phyloP scores from a whole-genome alignment of 108 stramenopile genomes.

The Aureococcus anophagefferens region DNA sequence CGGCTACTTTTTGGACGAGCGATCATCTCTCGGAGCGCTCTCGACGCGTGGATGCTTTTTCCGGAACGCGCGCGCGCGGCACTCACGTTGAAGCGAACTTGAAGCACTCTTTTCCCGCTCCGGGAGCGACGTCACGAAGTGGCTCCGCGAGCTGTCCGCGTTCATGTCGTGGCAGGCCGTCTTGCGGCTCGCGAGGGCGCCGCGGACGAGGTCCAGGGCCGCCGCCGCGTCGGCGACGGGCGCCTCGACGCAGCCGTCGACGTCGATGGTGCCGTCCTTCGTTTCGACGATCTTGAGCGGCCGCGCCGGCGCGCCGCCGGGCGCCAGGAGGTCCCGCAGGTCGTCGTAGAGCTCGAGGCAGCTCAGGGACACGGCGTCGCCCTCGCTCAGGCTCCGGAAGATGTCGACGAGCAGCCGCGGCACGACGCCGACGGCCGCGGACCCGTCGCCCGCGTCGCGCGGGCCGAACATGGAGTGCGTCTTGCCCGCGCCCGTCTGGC shows the following conservation, averaged over 20 bases:
- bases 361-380: slow-evolving; percentile 19
- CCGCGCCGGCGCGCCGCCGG: slow-evolving; percentile 20
- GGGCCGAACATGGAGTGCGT: slow-evolving; percentile 26
- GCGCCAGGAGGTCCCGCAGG: slow-evolving; percentile 52
- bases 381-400: too few relatives aligned
- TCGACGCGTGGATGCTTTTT: too few relatives aligned
- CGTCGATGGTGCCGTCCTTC: slow-evolving; percentile 41
- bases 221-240: slow-evolving; percentile 28
- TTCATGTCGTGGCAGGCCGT: slow-evolving; percentile 59
- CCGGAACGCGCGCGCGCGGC: too few relatives aligned
- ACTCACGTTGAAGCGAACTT: too few relatives aligned
- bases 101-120: too few relatives aligned
- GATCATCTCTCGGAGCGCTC: too few relatives aligned
- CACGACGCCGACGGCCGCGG: too few relatives aligned
- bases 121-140: slow-evolving; percentile 47
- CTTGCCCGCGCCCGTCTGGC: slow-evolving; percentile 34
- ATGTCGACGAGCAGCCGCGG: too few relatives aligned
- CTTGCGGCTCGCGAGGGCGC: slow-evolving; percentile 37
- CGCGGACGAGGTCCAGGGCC: slow-evolving; percentile 36
- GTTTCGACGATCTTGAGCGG: slow-evolving; percentile 42
- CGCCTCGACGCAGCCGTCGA: slow-evolving; percentile 37
- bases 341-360: slow-evolving; percentile 66
- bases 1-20: too few relatives aligned
- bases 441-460: too few relatives aligned
- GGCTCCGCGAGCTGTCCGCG: slow-evolving; percentile 51